Conservation (phyloP, 2,329 filamentous ascomycete species). For the Periconia sp. region DNA sequence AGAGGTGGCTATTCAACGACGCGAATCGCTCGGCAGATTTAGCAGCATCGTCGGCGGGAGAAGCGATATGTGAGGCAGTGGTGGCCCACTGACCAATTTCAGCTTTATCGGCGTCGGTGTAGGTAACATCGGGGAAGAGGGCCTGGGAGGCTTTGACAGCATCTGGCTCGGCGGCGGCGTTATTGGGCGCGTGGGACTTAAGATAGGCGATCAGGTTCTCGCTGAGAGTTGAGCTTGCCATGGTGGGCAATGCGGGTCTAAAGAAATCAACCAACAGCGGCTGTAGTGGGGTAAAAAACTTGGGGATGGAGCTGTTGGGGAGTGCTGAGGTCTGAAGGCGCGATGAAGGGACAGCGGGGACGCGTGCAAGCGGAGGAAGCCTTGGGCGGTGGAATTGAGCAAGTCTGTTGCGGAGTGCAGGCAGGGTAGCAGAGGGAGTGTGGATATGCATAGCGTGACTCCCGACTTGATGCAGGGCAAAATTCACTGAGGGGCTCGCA, state of each 20-base stretch:
- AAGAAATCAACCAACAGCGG: conserved; percentile 38
- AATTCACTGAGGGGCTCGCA: conserved; percentile 34
- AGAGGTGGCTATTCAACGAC: conserved; percentile 84
- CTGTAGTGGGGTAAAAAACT: conserved; percentile 41
- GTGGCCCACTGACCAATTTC: conserved; percentile 91
- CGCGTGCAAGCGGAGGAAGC: conserved; percentile 10
- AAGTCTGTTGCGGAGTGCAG: conserved; percentile 28
- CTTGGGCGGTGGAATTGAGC: conserved; percentile 20
- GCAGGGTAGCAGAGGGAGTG: conserved; percentile 22
- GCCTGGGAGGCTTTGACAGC: conserved; percentile 57
- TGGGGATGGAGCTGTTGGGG: conserved; percentile 16
- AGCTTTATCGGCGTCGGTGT: conserved; percentile 78
- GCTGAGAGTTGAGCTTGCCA: conserved; percentile 45
- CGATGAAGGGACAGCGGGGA: conserved; percentile 6
- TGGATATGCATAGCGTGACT: conserved; percentile 38
- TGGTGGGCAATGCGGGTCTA: conserved; percentile 33
- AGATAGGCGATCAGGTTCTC: conserved; percentile 42
- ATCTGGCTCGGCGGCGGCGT: conserved; percentile 43
- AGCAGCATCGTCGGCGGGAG: conserved; percentile 61
- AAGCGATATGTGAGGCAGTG: conserved; percentile 73
- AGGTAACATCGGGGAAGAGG: conserved; percentile 73
- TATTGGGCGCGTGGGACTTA: conserved; percentile 45
- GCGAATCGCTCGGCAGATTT: conserved; percentile 71
- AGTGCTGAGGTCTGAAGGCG: conserved; percentile 13
- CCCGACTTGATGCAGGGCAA: conserved; percentile 25